Evolutionary conservation across 2,329 filamentous ascomycete species (phyloP).

Genomic region (Aspergillus ochraceoroseus): DNA sequence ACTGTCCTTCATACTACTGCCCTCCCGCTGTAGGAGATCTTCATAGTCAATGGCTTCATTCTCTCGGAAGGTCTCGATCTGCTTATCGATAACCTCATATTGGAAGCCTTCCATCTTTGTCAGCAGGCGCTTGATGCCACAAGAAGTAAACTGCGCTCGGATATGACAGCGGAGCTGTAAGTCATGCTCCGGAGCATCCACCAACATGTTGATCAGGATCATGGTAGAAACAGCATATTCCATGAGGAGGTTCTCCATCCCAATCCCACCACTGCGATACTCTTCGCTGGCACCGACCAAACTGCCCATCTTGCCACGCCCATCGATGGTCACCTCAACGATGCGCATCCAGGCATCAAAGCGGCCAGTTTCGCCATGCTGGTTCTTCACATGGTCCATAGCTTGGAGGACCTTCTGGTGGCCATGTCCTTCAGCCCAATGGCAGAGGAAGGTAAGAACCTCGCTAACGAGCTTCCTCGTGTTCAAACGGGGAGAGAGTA

Average conservation of each 20-base stretch:
- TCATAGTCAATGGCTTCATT: conserved; percentile 99
- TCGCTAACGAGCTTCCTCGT: conserved; percentile 94
- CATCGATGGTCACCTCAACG: conserved; percentile 94
- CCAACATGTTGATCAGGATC: conserved; percentile 92
- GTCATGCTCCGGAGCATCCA: conserved; percentile 85
- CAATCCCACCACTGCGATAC: conserved; percentile 89
- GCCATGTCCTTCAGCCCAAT: conserved; percentile 84
- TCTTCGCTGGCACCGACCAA: conserved; percentile 95
- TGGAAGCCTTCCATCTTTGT: conserved; percentile 98
- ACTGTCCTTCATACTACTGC: conserved; percentile 82
- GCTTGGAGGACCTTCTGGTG: conserved; percentile 92
- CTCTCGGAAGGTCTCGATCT: conserved; percentile 85
- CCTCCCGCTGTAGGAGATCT: conserved; percentile 88
- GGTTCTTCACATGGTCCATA: conserved; percentile 82
- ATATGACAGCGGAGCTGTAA: conserved; percentile 90
- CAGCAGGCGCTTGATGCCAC: conserved; percentile 88
- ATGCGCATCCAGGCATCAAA: conserved; percentile 99
- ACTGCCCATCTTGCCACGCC: conserved; percentile 97
- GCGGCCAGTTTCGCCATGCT: conserved; percentile 85
- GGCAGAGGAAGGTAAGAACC: conserved; percentile 90
- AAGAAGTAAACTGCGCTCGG: conserved; percentile 90
- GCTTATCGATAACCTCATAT: conserved; percentile 97
- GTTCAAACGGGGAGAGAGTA: conserved; percentile 82
- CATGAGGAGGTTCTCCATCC: conserved; percentile 98
- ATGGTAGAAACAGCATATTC: conserved; percentile 95